A percentile compares a stretch with the other conserved stretches of the same genome.
Evolutionary conservation across 1,284 basidiomycete species (phyloP).

Genomic region (Ganoderma resinaceum): DNA sequence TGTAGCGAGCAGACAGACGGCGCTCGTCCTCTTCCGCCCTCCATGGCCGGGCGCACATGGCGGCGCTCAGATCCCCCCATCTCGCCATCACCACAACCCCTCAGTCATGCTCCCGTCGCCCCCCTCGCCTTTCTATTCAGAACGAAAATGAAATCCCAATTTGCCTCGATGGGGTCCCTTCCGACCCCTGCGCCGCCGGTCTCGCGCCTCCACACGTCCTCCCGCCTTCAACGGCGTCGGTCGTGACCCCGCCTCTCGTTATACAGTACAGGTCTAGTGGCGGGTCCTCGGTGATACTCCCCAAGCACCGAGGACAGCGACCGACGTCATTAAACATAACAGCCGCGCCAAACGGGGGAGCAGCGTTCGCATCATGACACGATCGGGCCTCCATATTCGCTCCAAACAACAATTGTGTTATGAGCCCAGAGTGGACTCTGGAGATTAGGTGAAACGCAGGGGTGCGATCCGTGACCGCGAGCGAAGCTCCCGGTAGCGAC

Average conservation of each 20-base stretch:
- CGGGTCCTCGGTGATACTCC: not conserved
- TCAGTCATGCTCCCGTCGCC: not conserved
- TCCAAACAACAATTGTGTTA: not conserved
- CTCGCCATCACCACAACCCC: constrained; percentile 16
- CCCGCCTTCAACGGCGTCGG: not conserved
- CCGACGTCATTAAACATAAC: not conserved
- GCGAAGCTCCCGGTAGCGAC: not conserved
- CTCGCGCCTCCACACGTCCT: not conserved
- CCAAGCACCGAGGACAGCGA: constrained; percentile 1
- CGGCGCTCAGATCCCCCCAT: constrained; percentile 9
- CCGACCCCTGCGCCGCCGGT: not conserved
- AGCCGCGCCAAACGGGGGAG: not conserved
- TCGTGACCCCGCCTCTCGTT: not conserved
- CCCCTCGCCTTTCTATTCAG: not conserved
- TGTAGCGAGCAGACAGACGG: not conserved
- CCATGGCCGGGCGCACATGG: not conserved
- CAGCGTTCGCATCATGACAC: not conserved
- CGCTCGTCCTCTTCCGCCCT: not conserved
- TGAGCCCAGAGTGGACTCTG: not conserved
- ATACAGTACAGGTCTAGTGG: not conserved
- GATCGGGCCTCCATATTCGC: not conserved
- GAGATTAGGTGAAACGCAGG: constrained; percentile 1
- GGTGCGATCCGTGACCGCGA: not conserved
- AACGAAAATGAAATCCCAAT: not conserved
- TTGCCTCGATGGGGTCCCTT: not conserved